Base-by-base conservation (phyloP, 345 rosid species). In the Triadica sebifera region DNA sequence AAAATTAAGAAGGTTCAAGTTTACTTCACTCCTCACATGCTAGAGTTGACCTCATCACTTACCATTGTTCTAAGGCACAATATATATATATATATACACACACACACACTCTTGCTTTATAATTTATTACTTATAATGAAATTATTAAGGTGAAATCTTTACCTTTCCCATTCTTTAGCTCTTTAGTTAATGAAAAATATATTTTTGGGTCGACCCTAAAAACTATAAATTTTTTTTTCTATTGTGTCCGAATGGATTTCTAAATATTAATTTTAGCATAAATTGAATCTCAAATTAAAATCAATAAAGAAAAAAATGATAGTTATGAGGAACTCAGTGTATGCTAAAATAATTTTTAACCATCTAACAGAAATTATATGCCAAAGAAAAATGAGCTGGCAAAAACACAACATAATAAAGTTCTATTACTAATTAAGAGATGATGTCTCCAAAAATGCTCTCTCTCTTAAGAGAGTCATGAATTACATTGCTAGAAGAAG, bases 401-500 rank as follows among this genome's bases (percentile, higher is more conserved):
- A 73, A 45, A 73, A 50, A 29, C 22, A 65, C 3, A 58, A 39
- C 25, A 69, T 4, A 8, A 24, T 43, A 20, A 65, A 12, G 1
- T 50, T 67, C 5, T 46, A 51, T 39, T 59, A 56, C 75, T 55
- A 37, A 13, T 75, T 83, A 86, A 80, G 89, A 86, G 75, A 85
- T 84, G 71, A 87, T 75, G 76, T 83, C 88, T 22, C 87, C 91
- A 53, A 84, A 83, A 41, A 80, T 64, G 86, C 80, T 79, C 74
- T 56, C 77, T 62, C 74, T 73, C 46, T 73, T 78, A 45, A 72
- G 75, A 72, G 76, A 72, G 53, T 77, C 80, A 50, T 77, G 80
- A 39, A 77, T 77, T 58, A 59, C 80, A 77, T 72, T 77, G 63
- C 76, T 58, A 12, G 80, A 65, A 46, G 76, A 71, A n/a, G 72